Percentiles rank a stretch among this genome's conserved stretches.
phyloP scores from a whole-genome alignment of 2,329 filamentous ascomycete species.

The Eutypa lata region DNA sequence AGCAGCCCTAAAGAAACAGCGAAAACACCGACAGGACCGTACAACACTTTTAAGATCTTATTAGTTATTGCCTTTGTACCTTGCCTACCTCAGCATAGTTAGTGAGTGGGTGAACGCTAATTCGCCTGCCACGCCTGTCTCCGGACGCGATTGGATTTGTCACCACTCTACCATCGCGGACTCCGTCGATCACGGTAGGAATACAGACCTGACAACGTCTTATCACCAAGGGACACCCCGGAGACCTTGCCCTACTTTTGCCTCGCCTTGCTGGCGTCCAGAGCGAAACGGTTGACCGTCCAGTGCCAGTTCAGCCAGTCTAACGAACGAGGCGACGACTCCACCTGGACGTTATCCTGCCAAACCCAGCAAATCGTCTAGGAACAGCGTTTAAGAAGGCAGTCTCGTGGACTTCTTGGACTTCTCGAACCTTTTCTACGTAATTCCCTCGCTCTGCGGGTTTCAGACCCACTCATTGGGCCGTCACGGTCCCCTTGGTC shows the following conservation, averaged over 20 bases:
- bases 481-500: background rate
- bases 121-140: background rate
- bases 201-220: background rate
- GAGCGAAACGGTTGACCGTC: too few species aligned
- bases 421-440: background rate
- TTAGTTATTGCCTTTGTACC: too few species aligned
- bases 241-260: background rate
- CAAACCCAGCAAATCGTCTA: too few species aligned
- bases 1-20: too few species aligned
- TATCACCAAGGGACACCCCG: background rate
- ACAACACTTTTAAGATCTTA: too few species aligned
- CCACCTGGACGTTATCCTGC: background rate
- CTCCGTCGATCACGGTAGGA: background rate
- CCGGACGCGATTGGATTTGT: background rate
- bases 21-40: too few species aligned
- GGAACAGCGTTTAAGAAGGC: too few species aligned
- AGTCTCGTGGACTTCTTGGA: background rate
- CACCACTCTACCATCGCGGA: background rate
- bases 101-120: too few species aligned
- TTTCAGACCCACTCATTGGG: conserved; percentile 1
- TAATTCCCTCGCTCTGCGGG: background rate
- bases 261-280: background rate
- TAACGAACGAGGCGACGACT: background rate
- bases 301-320: too few species aligned
- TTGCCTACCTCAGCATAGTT: too few species aligned